Evolutionary conservation across 2,329 filamentous ascomycete species (phyloP).

Genomic region (Peltaster fructicola): DNA sequence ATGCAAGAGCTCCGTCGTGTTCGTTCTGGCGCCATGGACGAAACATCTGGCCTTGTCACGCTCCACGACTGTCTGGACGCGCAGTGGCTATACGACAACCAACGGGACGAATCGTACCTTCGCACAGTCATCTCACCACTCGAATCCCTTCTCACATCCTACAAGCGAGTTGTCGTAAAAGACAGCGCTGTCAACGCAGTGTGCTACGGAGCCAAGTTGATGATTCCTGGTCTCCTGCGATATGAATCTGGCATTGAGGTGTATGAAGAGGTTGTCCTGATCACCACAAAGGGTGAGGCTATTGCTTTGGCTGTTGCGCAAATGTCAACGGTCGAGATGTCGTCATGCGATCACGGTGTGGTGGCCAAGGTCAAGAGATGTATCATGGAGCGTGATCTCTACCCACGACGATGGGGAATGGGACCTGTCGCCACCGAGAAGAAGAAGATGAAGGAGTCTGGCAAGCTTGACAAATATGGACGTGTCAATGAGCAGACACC

Average conservation of each 20-base stretch:
- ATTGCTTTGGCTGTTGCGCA: constrained; percentile 92
- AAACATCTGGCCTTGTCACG: constrained; percentile 75
- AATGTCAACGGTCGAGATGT: constrained; percentile 96
- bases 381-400: constrained; percentile 98
- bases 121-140: constrained; percentile 81
- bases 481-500: constrained; percentile 84
- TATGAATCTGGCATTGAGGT: constrained; percentile 87
- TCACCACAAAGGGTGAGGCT: constrained; percentile 98
- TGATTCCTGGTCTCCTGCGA: constrained; percentile 88
- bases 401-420: constrained; percentile 91
- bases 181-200: constrained; percentile 92
- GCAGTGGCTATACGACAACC: constrained; percentile 92
- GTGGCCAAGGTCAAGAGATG: constrained; percentile 98
- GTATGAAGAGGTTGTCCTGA: constrained; percentile 89
- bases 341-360: constrained; percentile 90
- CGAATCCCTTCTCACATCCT: constrained; percentile 76
- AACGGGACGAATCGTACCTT: constrained; percentile 81
- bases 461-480: constrained; percentile 96
- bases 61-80: constrained; percentile 91
- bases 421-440: constrained; percentile 88
- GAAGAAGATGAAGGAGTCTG: constrained; percentile 98
- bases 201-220: constrained; percentile 96
- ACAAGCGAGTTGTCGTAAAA: constrained; percentile 97
- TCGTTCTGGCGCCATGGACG: constrained; percentile 84
- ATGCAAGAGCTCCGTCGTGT: constrained; percentile 98